Percentiles rank a stretch among this genome's conserved stretches.
These are phyloP conservation scores for Penicillium sp. DNA, from an alignment of 2,329 filamentous ascomycete genomes.

Conservation along the genomic window DNA sequence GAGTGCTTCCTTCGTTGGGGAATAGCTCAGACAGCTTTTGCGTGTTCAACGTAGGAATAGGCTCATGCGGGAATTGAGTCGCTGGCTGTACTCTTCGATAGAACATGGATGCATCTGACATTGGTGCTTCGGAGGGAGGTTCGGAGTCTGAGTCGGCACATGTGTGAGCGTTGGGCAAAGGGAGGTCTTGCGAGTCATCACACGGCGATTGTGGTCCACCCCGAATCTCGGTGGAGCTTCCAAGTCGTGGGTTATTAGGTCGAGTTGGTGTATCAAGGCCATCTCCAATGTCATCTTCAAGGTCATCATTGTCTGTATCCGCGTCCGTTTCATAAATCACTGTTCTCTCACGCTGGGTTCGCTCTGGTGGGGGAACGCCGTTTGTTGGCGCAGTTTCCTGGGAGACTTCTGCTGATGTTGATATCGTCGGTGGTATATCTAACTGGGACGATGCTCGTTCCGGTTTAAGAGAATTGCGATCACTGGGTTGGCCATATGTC, in stretches of 20 bases:
- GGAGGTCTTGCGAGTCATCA: conserved; percentile 40
- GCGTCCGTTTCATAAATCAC: conserved; percentile 50
- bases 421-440: neutral
- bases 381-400: neutral
- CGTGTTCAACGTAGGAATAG: conserved; percentile 41
- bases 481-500: conserved; percentile 2
- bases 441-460: conserved; percentile 3
- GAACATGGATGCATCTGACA: conserved; percentile 43
- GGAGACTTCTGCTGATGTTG: neutral
- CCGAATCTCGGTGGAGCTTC: conserved; percentile 8
- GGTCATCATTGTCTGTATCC: conserved; percentile 42
- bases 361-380: neutral
- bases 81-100: conserved; percentile 41
- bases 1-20: conserved; percentile 33
- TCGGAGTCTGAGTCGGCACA: conserved; percentile 31
- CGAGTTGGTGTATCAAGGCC: conserved; percentile 16
- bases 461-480: conserved; percentile 1
- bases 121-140: conserved; percentile 32
- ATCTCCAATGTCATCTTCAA: conserved; percentile 28
- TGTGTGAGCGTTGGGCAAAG: conserved; percentile 29
- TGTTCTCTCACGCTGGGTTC: conserved; percentile 30
- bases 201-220: conserved; percentile 18
- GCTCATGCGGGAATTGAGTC: conserved; percentile 44
- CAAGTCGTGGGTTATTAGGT: neutral
- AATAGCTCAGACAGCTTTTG: conserved; percentile 46